Evolutionary conservation across 106 monocot genomes (phyloP).

Genomic region (Alisma plantagoaquatica): DNA sequence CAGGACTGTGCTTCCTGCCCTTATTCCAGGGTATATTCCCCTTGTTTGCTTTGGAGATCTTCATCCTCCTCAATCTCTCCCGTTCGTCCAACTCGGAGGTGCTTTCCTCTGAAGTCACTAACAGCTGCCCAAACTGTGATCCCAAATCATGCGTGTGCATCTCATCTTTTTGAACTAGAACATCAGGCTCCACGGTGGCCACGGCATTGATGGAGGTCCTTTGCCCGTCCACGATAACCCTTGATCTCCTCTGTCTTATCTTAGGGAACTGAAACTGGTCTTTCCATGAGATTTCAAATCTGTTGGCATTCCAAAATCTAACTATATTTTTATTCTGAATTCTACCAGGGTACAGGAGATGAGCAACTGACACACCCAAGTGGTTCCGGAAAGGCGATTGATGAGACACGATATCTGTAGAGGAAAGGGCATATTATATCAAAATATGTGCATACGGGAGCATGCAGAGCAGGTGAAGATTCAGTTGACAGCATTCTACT

Average conservation of each 20-base stretch:
- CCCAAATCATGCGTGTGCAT: slow-evolving; percentile 2
- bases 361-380: slow-evolving; percentile 11
- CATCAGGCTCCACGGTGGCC: slow-evolving; percentile 39
- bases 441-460: neutral
- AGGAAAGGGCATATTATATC: no score
- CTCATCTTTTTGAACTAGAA: slow-evolving; percentile 19
- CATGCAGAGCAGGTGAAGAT: neutral
- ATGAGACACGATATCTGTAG: slow-evolving; percentile 25
- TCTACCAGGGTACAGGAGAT: slow-evolving; percentile 23
- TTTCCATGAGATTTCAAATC: slow-evolving; percentile 18
- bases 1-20: slow-evolving; percentile 89
- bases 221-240: slow-evolving; percentile 3
- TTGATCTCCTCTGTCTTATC: slow-evolving; percentile 4
- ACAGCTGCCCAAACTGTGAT: slow-evolving; percentile 17
- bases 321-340: slow-evolving; percentile 4
- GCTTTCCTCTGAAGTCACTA: slow-evolving; percentile 19
- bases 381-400: slow-evolving; percentile 16
- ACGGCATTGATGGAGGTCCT: slow-evolving; percentile 29
- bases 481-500: no score
- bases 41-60: slow-evolving; percentile 88
- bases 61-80: slow-evolving; percentile 60
- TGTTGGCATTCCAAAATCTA: slow-evolving; percentile 11
- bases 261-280: slow-evolving; percentile 15
- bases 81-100: slow-evolving; percentile 40
- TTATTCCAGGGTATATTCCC: slow-evolving; percentile 98